phyloP scores from a whole-genome alignment of 192 early-diverging fungal genomes.

The Backusella liffmaniae region DNA sequence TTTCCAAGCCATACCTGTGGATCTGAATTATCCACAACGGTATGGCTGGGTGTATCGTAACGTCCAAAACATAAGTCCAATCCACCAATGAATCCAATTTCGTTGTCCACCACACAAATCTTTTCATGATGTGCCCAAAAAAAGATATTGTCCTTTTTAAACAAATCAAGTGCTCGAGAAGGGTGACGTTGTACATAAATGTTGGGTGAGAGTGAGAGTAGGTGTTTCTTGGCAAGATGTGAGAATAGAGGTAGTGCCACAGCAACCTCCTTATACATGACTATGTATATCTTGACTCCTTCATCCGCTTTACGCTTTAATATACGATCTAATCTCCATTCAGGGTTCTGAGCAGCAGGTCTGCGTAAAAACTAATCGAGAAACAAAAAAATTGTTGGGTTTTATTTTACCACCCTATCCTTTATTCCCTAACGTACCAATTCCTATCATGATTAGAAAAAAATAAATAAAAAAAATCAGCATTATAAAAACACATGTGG shows the following conservation, averaged over 20 bases:
- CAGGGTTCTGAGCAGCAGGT: conserved; percentile 59
- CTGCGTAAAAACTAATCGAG: conserved; percentile 63
- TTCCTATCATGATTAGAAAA: not conserved
- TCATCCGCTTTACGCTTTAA: conserved; percentile 78
- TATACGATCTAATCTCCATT: conserved; percentile 71
- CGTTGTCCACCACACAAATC: conserved; percentile 72
- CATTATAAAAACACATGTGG: not conserved
- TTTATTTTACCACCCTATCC: too few species aligned
- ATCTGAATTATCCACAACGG: conserved; percentile 56
- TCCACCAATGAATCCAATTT: conserved; percentile 80
- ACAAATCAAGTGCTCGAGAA: conserved; percentile 62
- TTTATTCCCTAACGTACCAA: not conserved
- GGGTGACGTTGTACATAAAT: conserved; percentile 81
- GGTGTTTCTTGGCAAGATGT: conserved; percentile 66
- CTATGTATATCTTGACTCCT: conserved; percentile 80
- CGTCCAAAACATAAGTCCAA: conserved; percentile 85
- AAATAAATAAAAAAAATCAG: not conserved
- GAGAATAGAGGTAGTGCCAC: conserved; percentile 71
- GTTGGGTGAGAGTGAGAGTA: conserved; percentile 67
- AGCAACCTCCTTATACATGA: conserved; percentile 75
- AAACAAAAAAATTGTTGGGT: not conserved
- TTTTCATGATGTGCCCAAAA: conserved; percentile 90
- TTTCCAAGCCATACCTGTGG: conserved; percentile 57
- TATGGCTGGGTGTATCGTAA: conserved; percentile 75
- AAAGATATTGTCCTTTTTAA: conserved; percentile 54